Percentiles rank a stretch among this genome's conserved stretches.
These are phyloP conservation scores for Metarhizium humberi DNA, from an alignment of 2,329 filamentous ascomycete genomes.

Conservation along the genomic window DNA sequence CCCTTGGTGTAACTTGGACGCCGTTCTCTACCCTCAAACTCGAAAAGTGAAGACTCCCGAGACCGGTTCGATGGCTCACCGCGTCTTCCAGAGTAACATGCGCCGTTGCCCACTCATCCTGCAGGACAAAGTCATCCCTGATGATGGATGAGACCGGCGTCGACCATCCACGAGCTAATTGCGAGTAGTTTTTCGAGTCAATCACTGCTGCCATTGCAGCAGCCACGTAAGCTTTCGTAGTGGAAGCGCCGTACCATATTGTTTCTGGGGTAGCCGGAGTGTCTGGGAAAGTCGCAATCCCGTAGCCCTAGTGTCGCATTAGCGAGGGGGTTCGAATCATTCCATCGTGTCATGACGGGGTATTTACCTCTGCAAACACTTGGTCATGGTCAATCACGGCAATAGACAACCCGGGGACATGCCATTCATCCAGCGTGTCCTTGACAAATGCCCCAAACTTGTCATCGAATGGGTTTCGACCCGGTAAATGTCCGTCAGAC, in stretches of 20 bases:
- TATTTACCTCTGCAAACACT: slow-evolving; percentile 15
- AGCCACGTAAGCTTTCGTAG: slow-evolving; percentile 45
- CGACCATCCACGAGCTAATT: slow-evolving; percentile 30
- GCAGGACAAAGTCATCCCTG: slow-evolving; percentile 41
- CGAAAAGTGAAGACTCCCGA: slow-evolving; percentile 31
- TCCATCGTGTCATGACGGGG: neutral
- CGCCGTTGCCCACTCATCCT: slow-evolving; percentile 32
- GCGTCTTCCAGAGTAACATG: slow-evolving; percentile 45
- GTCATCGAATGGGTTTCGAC: slow-evolving; percentile 9
- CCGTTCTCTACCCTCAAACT: slow-evolving; percentile 18
- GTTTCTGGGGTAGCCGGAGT: slow-evolving; percentile 34
- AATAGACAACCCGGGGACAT: slow-evolving; percentile 17
- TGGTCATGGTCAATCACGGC: slow-evolving; percentile 17
- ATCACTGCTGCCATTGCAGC: slow-evolving; percentile 41
- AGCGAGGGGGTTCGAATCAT: neutral
- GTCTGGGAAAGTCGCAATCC: slow-evolving; percentile 23
- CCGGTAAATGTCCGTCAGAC: neutral
- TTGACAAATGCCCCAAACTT: slow-evolving; percentile 9
- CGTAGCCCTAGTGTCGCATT: slow-evolving; percentile 16
- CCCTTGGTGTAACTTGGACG: slow-evolving; percentile 19
- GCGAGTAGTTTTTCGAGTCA: slow-evolving; percentile 26
- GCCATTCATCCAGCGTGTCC: slow-evolving; percentile 15
- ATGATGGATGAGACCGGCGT: slow-evolving; percentile 37
- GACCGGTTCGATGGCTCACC: slow-evolving; percentile 40
- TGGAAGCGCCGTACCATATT: slow-evolving; percentile 46